Base-by-base conservation (phyloP, 1,139 yeast genomes). In the Nematodospora anomalae region DNA sequence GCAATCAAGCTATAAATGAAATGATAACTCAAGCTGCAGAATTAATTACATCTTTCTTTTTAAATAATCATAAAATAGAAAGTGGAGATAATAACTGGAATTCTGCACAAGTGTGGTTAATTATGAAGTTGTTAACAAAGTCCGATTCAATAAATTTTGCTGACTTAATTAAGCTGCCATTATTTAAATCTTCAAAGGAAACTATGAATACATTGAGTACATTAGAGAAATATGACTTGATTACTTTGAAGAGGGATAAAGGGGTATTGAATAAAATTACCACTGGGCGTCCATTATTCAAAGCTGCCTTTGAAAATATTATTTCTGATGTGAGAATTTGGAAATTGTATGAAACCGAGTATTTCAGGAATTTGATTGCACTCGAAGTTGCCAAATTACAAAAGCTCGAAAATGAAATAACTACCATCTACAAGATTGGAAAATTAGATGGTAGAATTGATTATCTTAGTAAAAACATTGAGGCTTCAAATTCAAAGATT, bases 31-130 rank as follows among this genome's bases (percentile, higher is more conserved):
- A 89, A 57, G 83, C 96, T 0, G 81, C 94, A 3, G 90, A 88
- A 50, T 97, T 92, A 54, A 77, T 92, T 12, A 77, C 92, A 3
- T 95, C 94, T 35, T 81, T 86, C 53, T 89, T 83, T 60, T 63
- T 88, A 41, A 74, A 68, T 37, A 71, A 71, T 8, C 45, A 50
- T 6, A 49, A 52, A 13, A 54, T 63, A 21, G 50, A 43, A 4
- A 36, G 37, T 15, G 43, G 33, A 16, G 62, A 57, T 25, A 66
- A 64, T 16, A 76, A 76, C 12, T 80, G 94, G 75, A 75, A 76
- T 30, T 67, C 83, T 4, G 86, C 95, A 1, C 97, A 92, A 53
- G 95, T 89, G 0, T 92, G 98, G 98, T 76, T 74, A 16, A 57
- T 92, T 13, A 79, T 92, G 53, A 84, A 84, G 51, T 47, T 73